phyloP scores from a whole-genome alignment of 805 yeast species.

The Candida ponderosae region DNA sequence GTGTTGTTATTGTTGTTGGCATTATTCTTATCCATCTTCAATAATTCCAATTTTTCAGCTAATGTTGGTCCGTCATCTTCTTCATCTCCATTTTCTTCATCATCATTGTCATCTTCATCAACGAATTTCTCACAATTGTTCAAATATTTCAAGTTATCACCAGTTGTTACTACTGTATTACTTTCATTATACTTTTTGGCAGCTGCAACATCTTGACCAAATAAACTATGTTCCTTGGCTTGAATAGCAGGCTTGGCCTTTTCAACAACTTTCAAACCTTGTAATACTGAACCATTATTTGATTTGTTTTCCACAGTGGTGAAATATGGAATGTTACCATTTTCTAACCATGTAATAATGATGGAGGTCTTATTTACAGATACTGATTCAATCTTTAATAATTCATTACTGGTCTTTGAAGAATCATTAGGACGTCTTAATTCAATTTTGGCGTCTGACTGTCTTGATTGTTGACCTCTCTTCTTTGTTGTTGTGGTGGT shows the following conservation, averaged over 20 bases:
- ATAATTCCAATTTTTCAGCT: slow-evolving; percentile 44
- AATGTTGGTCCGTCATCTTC: slow-evolving; percentile 34
- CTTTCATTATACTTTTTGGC: slow-evolving; percentile 53
- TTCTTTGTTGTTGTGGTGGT: slow-evolving; percentile 25
- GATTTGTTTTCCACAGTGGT: slow-evolving; percentile 47
- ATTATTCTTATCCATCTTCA: slow-evolving; percentile 14
- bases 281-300: too few relatives aligned
- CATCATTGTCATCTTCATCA: slow-evolving; percentile 15
- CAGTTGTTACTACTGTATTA: slow-evolving; percentile 53
- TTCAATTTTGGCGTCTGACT: slow-evolving; percentile 36
- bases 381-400: slow-evolving; percentile 22
- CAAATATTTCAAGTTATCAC: slow-evolving; percentile 53
- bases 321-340: slow-evolving; percentile 47
- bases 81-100: slow-evolving; percentile 29
- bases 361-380: slow-evolving; percentile 28
- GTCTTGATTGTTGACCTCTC: slow-evolving; percentile 46
- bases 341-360: slow-evolving; percentile 54
- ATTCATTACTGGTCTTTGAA: slow-evolving; percentile 19
- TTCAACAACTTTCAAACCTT: slow-evolving; percentile 14
- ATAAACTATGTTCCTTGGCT: slow-evolving; percentile 32
- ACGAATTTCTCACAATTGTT: slow-evolving; percentile 32
- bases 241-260: slow-evolving; percentile 35
- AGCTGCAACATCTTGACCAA: slow-evolving; percentile 40
- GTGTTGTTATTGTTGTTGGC: slow-evolving; percentile 6
- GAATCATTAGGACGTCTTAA: slow-evolving; percentile 37